A percentile compares a stretch with the other conserved stretches of the same genome.
phyloP scores from a whole-genome alignment of 139 green algal species.

The Tetradesmus obliquus region DNA sequence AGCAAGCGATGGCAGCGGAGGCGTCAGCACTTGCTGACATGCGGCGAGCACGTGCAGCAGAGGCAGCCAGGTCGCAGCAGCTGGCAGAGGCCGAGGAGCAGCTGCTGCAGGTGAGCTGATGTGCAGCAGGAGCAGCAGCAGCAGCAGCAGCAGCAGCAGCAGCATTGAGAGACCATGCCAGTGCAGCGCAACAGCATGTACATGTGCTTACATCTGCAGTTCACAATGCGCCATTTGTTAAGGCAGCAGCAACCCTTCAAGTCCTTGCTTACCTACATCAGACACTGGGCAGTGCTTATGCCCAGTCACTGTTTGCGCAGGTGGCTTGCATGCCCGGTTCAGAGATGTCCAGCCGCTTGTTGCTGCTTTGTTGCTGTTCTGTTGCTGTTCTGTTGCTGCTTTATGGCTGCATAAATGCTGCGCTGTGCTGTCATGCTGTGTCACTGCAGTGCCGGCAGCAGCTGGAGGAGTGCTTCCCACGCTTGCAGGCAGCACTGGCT shows the following conservation, averaged over 20 bases:
- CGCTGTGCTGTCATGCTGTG: background rate
- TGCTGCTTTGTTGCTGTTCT: background rate
- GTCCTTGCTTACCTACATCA: background rate
- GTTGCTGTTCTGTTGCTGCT: background rate
- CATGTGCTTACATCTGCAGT: background rate
- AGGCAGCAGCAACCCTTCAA: background rate
- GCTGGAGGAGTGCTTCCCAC: background rate
- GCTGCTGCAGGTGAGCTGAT: background rate
- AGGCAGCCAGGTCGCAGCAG: background rate
- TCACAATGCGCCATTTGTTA: background rate
- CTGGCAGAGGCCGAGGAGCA: slow-evolving; percentile 25
- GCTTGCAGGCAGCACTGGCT: background rate
- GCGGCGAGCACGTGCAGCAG: background rate
- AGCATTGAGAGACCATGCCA: background rate
- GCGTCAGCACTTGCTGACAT: slow-evolving; percentile 9
- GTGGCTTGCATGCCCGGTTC: background rate
- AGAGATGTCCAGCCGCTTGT: background rate
- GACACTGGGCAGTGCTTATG: background rate
- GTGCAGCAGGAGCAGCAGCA: slow-evolving; percentile 1
- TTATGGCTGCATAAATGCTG: background rate
- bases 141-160: background rate
- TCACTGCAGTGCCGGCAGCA: background rate
- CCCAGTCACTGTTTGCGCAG: background rate
- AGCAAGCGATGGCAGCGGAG: background rate
- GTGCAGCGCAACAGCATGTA: background rate